A percentile compares a stretch with the other conserved stretches of the same genome.
phyloP scores from a whole-genome alignment of 192 early-diverging fungal genomes.

The Gigaspora rosea region DNA sequence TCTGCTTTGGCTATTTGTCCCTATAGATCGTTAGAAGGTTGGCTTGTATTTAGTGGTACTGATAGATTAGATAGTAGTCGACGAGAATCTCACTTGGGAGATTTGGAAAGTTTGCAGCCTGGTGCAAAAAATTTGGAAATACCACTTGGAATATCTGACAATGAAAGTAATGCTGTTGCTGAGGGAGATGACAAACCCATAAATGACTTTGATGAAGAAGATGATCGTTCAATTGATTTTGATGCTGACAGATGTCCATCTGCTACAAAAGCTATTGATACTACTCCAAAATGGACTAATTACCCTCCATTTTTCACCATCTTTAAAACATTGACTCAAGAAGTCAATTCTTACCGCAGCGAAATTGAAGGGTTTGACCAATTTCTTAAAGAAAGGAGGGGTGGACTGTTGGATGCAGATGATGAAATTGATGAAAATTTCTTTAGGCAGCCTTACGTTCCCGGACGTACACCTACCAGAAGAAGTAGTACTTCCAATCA shows the following conservation, averaged over 20 bases:
- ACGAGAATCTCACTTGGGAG: slow-evolving; percentile 12
- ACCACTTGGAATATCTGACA: slow-evolving; percentile 36
- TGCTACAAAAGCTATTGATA: slow-evolving; percentile 30
- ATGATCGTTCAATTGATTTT: slow-evolving; percentile 46
- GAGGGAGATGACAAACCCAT: slow-evolving; percentile 32
- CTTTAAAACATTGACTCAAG: slow-evolving; percentile 60
- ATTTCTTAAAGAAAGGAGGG: slow-evolving; percentile 54
- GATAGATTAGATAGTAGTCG: slow-evolving; percentile 41
- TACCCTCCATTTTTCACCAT: slow-evolving; percentile 69
- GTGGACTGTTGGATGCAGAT: slow-evolving; percentile 56
- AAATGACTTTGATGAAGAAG: slow-evolving; percentile 46
- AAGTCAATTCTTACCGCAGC: slow-evolving; percentile 65
- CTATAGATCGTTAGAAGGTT: slow-evolving; percentile 73
- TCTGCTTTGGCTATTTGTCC: slow-evolving; percentile 80
- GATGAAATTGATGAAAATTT: slow-evolving; percentile 39
- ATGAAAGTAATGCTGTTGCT: slow-evolving; percentile 44
- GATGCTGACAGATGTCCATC: slow-evolving; percentile 37
- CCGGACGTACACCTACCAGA: slow-evolving; percentile 26
- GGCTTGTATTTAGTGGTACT: slow-evolving; percentile 55
- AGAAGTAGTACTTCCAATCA: neutral
- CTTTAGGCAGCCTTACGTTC: slow-evolving; percentile 9
- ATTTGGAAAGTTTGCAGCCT: neutral
- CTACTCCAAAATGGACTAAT: slow-evolving; percentile 46
- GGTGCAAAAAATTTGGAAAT: slow-evolving; percentile 31
- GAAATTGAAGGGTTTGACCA: slow-evolving; percentile 63